Percentiles rank a stretch among this genome's conserved stretches.
phyloP scores from a whole-genome alignment of 2,329 filamentous ascomycete genomes.

The Nectriaceae sp. region DNA sequence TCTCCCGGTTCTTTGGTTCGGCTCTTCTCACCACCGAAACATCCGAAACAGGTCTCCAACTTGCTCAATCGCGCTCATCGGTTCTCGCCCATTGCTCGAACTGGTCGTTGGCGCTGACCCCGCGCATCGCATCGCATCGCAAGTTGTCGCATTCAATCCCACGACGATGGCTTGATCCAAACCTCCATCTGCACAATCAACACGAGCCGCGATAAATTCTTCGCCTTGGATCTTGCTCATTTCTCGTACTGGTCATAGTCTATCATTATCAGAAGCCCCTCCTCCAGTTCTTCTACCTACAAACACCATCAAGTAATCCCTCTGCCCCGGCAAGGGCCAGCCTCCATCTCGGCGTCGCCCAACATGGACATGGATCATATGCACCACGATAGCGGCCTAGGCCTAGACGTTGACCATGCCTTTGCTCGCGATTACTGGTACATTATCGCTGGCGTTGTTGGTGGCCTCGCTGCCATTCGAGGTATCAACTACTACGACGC shows the following conservation, averaged over 20 bases:
- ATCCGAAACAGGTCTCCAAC: background rate
- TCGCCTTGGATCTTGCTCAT: background rate
- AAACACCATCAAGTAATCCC: background rate
- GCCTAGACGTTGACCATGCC: conserved; percentile 47
- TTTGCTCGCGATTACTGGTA: conserved; percentile 63
- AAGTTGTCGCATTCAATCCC: too few species aligned
- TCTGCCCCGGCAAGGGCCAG: conserved; percentile 1
- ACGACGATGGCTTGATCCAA: too few species aligned
- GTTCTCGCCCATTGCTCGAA: too few species aligned
- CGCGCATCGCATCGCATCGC: too few species aligned
- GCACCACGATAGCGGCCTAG: conserved; percentile 34
- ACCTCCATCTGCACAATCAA: too few species aligned
- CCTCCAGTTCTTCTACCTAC: background rate
- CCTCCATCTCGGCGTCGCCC: too few species aligned
- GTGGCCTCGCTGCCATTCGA: conserved; percentile 42
- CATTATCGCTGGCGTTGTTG: conserved; percentile 52
- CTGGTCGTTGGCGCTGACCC: too few species aligned
- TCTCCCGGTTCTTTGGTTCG: too few species aligned
- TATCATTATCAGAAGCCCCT: too few species aligned
- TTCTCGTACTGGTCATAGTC: too few species aligned
- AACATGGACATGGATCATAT: conserved; percentile 36
- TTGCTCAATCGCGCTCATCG: background rate
- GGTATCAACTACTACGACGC: conserved; percentile 46
- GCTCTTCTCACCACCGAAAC: too few species aligned
- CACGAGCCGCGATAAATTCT: too few species aligned